Conservation (phyloP, 208 protist species). For the Entamoeba nuttalli region DNA sequence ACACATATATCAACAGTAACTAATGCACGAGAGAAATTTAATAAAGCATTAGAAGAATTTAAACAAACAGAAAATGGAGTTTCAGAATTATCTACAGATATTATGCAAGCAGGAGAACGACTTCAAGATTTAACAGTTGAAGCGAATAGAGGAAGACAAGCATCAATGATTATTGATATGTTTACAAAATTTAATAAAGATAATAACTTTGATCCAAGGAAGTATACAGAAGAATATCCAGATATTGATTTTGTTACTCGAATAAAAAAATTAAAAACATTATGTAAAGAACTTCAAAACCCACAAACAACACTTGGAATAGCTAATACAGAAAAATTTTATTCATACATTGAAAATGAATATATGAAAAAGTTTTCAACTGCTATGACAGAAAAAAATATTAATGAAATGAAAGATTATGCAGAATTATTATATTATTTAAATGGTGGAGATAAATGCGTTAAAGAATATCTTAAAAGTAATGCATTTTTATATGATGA, state of each 20-base stretch:
- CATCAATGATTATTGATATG: not conserved
- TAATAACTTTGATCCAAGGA: not conserved
- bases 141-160: not conserved
- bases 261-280: not conserved
- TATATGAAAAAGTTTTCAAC: not conserved
- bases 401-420: not conserved
- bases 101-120: not conserved
- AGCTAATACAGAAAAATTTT: not conserved
- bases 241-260: not conserved
- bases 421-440: not conserved
- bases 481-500: not conserved
- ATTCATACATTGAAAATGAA: not conserved
- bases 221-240: not conserved
- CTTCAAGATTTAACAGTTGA: not conserved
- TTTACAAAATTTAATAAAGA: not conserved
- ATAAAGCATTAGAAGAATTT: not conserved
- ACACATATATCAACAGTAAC: not conserved
- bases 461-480: not conserved
- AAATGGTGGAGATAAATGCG: not conserved
- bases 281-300: not conserved
- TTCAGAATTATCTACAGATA: not conserved
- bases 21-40: not conserved
- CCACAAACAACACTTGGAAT: not conserved
- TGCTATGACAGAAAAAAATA: not conserved
- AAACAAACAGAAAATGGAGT: not conserved